Evolutionary conservation across 2,329 filamentous ascomycete genomes (phyloP), one percentile per base, ranked within the genome.

Genomic region (Coleophoma cylindrospora): DNA sequence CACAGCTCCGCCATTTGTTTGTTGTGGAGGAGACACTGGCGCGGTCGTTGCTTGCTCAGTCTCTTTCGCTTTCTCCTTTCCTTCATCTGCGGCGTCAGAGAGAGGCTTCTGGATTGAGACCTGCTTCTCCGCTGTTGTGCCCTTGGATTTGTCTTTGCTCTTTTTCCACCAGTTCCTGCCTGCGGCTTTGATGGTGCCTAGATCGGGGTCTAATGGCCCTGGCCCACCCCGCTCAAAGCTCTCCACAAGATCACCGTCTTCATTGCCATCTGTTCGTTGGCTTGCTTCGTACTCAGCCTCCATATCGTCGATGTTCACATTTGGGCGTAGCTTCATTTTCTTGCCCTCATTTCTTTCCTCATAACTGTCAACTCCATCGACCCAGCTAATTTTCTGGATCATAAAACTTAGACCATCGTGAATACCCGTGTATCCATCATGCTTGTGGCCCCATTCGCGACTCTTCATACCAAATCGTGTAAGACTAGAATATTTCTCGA

Each of bases 381-480:
- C 88, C 84, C 91, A 97, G 47, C 90, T 83, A 11, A 96, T 80
- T 47, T 83, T 82, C 54, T 84, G 76, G 44, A 99, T 81, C 77
- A 87, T 90, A 69, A 89, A 97, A 65, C 91, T 96, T 66, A 96
- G 80, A 64, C 70, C 55, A 64, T 77, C 12, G 49, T 76, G 67
- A 13, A 75, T 62, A 5, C 55, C 51, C 40, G 56, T 50, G 37
- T 57, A 59, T 66, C 68, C 53, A 61, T 75, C 3, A 36, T 73
- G 64, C 22, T 71, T 76, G 21, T 77, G 80, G 7, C 83, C 86
- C 76, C 91, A 96, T 52, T 86, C 82, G 27, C 91, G 83, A 57
- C 89, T 95, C 58, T 83, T 84, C 50, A 99, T 80, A 3, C 92
- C 92, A 61, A 87, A 90, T 40, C 89, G 80, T 1, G 86, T 86